Conservation (phyloP, 1,139 yeast genomes). For the Groenewaldozyma auringiensis region DNA sequence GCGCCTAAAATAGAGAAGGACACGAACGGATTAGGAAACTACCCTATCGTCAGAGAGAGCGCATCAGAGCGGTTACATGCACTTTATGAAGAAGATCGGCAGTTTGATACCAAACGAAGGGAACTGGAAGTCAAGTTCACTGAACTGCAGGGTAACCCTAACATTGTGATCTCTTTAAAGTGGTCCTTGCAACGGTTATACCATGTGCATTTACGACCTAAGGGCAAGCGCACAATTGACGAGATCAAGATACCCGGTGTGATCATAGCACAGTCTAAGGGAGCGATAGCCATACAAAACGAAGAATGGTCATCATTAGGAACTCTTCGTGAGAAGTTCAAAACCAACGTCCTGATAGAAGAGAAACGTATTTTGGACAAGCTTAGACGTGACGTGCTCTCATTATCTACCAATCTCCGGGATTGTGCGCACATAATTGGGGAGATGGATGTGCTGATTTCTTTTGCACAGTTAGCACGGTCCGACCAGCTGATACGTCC, state of each 20-base stretch:
- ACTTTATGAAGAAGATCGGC: slow-evolving; percentile 19
- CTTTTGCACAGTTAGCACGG: slow-evolving; percentile 62
- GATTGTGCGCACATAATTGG: slow-evolving; percentile 46
- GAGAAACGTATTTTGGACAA: slow-evolving; percentile 43
- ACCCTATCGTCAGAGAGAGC: slow-evolving; percentile 17
- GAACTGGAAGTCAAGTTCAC: slow-evolving; percentile 19
- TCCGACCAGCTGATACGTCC: slow-evolving; percentile 67
- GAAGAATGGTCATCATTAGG: slow-evolving; percentile 28
- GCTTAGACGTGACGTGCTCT: slow-evolving; percentile 37
- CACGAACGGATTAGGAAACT: slow-evolving; percentile 16
- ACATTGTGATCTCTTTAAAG: slow-evolving; percentile 22
- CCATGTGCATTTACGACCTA: slow-evolving; percentile 21
- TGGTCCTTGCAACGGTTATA: slow-evolving; percentile 32
- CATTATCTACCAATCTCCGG: slow-evolving; percentile 38
- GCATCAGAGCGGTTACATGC: slow-evolving; percentile 21
- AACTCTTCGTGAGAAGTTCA: slow-evolving; percentile 22
- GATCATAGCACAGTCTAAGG: slow-evolving; percentile 22
- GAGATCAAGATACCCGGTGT: slow-evolving; percentile 15
- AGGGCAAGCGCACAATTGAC: slow-evolving; percentile 11
- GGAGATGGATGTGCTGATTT: slow-evolving; percentile 60
- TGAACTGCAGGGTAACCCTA: slow-evolving; percentile 12
- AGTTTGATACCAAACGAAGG: slow-evolving; percentile 16
- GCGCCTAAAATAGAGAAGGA: slow-evolving; percentile 4
- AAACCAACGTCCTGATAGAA: slow-evolving; percentile 26
- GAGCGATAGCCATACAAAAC: slow-evolving; percentile 19